Evolutionary conservation across 495 filamentous ascomycete genomes (phyloP), one percentile per base, ranked within the genome.

Genomic region (Durotheca rogersii): DNA sequence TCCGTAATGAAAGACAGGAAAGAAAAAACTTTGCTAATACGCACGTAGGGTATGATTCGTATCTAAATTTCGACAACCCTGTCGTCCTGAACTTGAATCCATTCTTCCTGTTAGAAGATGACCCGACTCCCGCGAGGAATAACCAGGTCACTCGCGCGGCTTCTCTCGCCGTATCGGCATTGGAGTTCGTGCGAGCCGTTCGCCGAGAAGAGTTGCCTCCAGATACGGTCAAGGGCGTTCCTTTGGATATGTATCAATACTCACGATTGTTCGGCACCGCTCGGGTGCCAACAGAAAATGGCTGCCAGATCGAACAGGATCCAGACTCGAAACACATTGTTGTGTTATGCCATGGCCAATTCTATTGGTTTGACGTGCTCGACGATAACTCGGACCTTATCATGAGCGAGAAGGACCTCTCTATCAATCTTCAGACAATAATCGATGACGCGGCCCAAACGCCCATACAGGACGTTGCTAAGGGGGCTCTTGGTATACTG

Each of bases 311-410:
- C 65, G 89, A 89, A 53, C 92, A 96, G 63, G 90, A 96, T 63
- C 85, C 89, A 1, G 79, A 80, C 2, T 84, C 90, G 11, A 94
- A 87, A 70, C 93, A 98, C 67, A 75, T 97, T 34, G 86, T 96
- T n/a, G 88, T 97, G 17, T 74, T 97, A 67, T 95, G 90, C 61
- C 88, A 89, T 55, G 94, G 94, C 7, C 93, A 98, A 56, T 95
- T 97, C 70, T 98, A 98, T 62, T 98, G 93, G 92, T 98, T 97
- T 60, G 93, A 98, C 67, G 92, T 95, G 1, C 72, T 98, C 14
- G 93, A 98, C 57, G 87, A 93, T 58, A 93, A 95, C 64, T 85
- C 86, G 6, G 93, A 98, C 60, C 71, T 94, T 40, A 96, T 98
- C 70, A 96, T 97, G 91, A 93, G 84, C 1, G 93, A 98, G 71